Conservation (phyloP, 2,329 filamentous ascomycete genomes). For the Intubia oerlemansii region DNA sequence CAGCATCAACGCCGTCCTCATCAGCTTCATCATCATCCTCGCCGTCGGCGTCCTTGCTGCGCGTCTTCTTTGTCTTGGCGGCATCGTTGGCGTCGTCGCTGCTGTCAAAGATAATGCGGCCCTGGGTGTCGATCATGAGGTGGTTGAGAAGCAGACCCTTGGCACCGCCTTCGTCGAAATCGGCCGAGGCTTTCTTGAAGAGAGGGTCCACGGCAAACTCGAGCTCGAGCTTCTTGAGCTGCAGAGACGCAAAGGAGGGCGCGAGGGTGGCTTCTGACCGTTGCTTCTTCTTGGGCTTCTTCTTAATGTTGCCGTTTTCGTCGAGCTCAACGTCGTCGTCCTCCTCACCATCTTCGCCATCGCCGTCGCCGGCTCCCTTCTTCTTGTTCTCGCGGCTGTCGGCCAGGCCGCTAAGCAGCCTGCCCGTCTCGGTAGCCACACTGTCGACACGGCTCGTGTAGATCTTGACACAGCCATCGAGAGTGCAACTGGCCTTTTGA, state of each 20-base stretch:
- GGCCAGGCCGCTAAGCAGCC: slow-evolving; percentile 78
- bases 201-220: slow-evolving; percentile 92
- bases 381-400: slow-evolving; percentile 67
- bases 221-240: slow-evolving; percentile 92
- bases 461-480: slow-evolving; percentile 97
- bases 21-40: slow-evolving; percentile 18
- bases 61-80: background rate
- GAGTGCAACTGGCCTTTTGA: slow-evolving; percentile 90
- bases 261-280: slow-evolving; percentile 78
- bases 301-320: slow-evolving; percentile 25
- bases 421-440: slow-evolving; percentile 91
- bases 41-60: slow-evolving; percentile 18
- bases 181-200: slow-evolving; percentile 97
- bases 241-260: slow-evolving; percentile 66
- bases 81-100: slow-evolving; percentile 51
- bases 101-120: slow-evolving; percentile 93
- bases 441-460: slow-evolving; percentile 97
- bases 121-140: slow-evolving; percentile 79
- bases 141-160: slow-evolving; percentile 92
- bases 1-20: slow-evolving; percentile 16
- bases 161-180: slow-evolving; percentile 94
- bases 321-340: slow-evolving; percentile 36
- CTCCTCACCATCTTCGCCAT: slow-evolving; percentile 40
- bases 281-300: slow-evolving; percentile 58
- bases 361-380: slow-evolving; percentile 39